These are phyloP conservation scores for Aspergillus spinulosporus DNA, from an alignment of 2,329 filamentous ascomycete genomes.

Conservation along the genomic window DNA sequence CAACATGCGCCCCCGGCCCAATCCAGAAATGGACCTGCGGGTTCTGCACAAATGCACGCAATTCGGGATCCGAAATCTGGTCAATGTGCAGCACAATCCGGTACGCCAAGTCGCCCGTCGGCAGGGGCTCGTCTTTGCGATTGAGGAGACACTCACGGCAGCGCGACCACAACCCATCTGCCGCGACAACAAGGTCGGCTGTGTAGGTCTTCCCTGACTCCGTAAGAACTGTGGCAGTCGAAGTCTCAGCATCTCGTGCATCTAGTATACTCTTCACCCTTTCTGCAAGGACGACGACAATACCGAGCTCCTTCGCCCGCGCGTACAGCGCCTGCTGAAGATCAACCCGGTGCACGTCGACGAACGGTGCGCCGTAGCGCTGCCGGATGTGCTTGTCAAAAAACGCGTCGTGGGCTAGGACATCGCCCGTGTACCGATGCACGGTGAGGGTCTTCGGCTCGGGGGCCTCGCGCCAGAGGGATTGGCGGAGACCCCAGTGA, in stretches of 20 bases:
- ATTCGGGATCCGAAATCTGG: constrained; percentile 52
- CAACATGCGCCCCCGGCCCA: constrained; percentile 61
- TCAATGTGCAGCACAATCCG: constrained; percentile 57
- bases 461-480: constrained; percentile 32
- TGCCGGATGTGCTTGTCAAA: constrained; percentile 56
- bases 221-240: constrained; percentile 32
- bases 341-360: constrained; percentile 64
- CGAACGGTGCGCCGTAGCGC: constrained; percentile 59
- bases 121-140: constrained; percentile 50
- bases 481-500: constrained; percentile 30
- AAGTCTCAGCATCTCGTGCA: constrained; percentile 14
- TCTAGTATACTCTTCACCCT: constrained; percentile 39
- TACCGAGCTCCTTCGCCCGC: constrained; percentile 56
- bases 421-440: constrained; percentile 35
- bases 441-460: constrained; percentile 36
- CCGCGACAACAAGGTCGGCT: constrained; percentile 61
- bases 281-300: constrained; percentile 51
- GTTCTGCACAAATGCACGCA: constrained; percentile 55
- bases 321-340: constrained; percentile 56
- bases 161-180: constrained; percentile 65
- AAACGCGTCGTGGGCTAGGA: constrained; percentile 49
- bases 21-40: constrained; percentile 63
- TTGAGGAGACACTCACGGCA: constrained; percentile 54
- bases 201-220: constrained; percentile 45
- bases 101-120: constrained; percentile 67